Conservation (phyloP, 1,284 basidiomycete genomes). For the Schizophyllum commune region DNA sequence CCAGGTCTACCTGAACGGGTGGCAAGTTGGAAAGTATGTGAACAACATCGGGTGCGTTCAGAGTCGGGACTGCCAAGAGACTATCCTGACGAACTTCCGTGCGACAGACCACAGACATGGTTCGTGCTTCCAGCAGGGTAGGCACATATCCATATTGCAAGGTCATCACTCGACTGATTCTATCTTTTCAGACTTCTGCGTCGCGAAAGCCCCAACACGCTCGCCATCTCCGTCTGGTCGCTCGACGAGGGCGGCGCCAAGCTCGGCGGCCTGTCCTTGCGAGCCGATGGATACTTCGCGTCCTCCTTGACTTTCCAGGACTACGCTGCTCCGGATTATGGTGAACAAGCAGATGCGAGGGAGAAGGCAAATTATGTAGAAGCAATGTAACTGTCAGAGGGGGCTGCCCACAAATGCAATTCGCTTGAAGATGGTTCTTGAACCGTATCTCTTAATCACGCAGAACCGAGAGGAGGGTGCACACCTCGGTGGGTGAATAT, state of each 20-base stretch:
- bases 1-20: conserved; percentile 46
- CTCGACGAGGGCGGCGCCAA: conserved; percentile 33
- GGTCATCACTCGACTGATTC: background rate
- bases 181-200: conserved; percentile 27
- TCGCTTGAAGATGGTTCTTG: no score
- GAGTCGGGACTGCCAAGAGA: background rate
- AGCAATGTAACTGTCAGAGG: background rate
- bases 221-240: conserved; percentile 41
- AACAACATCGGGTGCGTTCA: conserved; percentile 37
- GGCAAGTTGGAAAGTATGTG: conserved; percentile 44
- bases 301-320: conserved; percentile 29
- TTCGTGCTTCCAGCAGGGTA: conserved; percentile 42
- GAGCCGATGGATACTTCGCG: conserved; percentile 34
- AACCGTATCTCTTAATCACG: no score
- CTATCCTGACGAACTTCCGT: background rate
- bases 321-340: conserved; percentile 29
- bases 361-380: background rate
- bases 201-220: conserved; percentile 31
- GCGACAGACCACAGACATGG: conserved; percentile 34
- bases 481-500: background rate
- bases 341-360: conserved; percentile 15
- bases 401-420: no score
- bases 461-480: background rate
- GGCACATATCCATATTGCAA: conserved; percentile 4
- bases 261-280: conserved; percentile 30